phyloP scores from a whole-genome alignment of 2,329 filamentous ascomycete species.

The Fusarium buharicum region DNA sequence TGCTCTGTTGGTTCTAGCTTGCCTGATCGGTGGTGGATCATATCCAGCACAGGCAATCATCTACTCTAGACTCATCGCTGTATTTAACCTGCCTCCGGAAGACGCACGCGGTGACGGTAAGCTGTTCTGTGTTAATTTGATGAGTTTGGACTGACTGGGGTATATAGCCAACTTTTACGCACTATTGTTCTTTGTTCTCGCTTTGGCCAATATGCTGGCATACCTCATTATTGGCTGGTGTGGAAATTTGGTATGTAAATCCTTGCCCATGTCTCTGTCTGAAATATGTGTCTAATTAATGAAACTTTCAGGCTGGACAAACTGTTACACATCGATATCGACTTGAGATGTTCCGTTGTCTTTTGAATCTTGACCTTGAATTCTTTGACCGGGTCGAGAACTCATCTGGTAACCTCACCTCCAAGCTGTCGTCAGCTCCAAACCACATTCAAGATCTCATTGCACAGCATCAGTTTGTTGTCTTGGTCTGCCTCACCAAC shows the following conservation, averaged over 20 bases:
- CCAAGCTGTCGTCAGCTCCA: conserved; percentile 52
- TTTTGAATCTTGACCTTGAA: conserved; percentile 43
- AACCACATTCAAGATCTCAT: conserved; percentile 52
- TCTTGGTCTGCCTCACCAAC: conserved; percentile 47
- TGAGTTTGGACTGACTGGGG: too few relatives aligned
- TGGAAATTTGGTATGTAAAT: too few relatives aligned
- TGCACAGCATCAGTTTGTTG: conserved; percentile 44
- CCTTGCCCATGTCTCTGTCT: too few relatives aligned
- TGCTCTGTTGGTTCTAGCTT: not conserved
- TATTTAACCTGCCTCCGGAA: conserved; percentile 49
- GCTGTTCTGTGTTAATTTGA: too few relatives aligned
- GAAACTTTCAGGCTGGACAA: too few relatives aligned
- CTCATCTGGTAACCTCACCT: conserved; percentile 51
- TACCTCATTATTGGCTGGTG: conserved; percentile 52
- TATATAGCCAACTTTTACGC: conserved; percentile 60
- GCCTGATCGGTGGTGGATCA: conserved; percentile 32
- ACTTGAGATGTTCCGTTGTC: conserved; percentile 43
- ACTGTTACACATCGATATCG: too few relatives aligned
- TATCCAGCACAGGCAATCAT: conserved; percentile 56
- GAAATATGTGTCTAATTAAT: too few relatives aligned
- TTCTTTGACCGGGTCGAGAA: conserved; percentile 55
- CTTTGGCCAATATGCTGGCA: conserved; percentile 53
- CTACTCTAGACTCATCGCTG: conserved; percentile 52
- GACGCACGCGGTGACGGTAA: conserved; percentile 42
- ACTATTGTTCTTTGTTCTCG: conserved; percentile 63